Evolutionary conservation across 495 filamentous ascomycete species (phyloP), one percentile per base, ranked within the genome.

Genomic region (Hyaloscypha variabilis): DNA sequence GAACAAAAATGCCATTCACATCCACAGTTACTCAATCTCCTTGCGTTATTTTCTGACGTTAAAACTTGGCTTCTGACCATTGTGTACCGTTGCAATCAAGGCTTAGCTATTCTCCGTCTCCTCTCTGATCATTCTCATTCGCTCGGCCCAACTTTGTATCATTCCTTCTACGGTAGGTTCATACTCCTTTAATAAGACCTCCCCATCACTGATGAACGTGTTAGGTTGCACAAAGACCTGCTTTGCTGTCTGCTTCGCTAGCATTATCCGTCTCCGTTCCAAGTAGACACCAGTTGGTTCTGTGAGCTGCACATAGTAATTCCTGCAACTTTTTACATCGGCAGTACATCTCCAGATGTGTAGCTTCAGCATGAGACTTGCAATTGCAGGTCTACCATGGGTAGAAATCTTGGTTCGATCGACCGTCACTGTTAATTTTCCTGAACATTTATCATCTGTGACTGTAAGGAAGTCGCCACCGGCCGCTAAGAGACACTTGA

Each of bases 331-430:
- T 24, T 63, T 61, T 5, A 76, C 73, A 65, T 83, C 78, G 1
- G 79, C 81, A 21, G 81, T 83, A 57, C 74, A 83, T 13, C 78
- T 77, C 62, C 78, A 79, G 42, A 82, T 79, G 61, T 85, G 79
- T 19, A 83, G 65, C 14, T 66, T 71, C 26, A 78, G 64, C 8
- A 83, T 73, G 73, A 83, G 75, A 17, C 68, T 66, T 42, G 75
- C 79, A 23, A 83, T 71, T 14, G 77, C 80, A 0, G 73, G 72
- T 58, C 78, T 81, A 0, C 77, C 79, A 39, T 83, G 70, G 2
- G 65, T 69, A 13, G 68, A 17, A 36, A 81, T 78, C 60, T 75
- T 77, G 13, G 65, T 65, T 4, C 71, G 71, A 49, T 82, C 77
- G 19, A 83, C 63, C 2, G 46, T 58, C 3, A 83, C 74, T 14